Conservation (phyloP, 1,139 yeast species). For the Debaryomyces robertsiae region DNA sequence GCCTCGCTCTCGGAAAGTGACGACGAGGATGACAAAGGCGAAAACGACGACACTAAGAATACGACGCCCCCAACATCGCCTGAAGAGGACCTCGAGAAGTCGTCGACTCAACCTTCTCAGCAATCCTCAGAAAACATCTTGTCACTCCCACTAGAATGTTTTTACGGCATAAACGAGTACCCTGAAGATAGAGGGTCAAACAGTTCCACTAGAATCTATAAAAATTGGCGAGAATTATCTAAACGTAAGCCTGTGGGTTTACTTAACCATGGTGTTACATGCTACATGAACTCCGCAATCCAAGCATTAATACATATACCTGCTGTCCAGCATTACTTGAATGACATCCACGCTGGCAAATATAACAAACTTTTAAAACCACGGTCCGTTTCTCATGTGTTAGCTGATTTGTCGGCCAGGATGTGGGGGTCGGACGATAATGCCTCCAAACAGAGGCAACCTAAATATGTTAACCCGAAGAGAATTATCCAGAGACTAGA, state of each 20-base stretch:
- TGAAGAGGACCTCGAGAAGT: conserved; percentile 31
- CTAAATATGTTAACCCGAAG: conserved; percentile 67
- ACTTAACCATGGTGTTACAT: conserved; percentile 90
- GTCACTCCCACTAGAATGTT: conserved; percentile 28
- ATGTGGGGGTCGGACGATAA: conserved; percentile 59
- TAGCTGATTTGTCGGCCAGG: conserved; percentile 70
- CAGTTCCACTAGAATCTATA: conserved; percentile 52
- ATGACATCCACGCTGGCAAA: conserved; percentile 60
- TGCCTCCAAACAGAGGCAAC: conserved; percentile 18
- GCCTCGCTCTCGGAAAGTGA: conserved; percentile 14
- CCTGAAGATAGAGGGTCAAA: conserved; percentile 62
- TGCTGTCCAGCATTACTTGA: conserved; percentile 81
- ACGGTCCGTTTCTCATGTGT: conserved; percentile 65
- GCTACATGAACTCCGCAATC: conserved; percentile 94
- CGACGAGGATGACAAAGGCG: conserved; percentile 24
- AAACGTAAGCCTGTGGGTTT: conserved; percentile 69
- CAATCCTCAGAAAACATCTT: neutral
- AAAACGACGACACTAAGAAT: conserved; percentile 12
- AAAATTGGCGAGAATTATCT: conserved; percentile 58
- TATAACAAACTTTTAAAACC: conserved; percentile 47
- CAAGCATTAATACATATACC: conserved; percentile 91
- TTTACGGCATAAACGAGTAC: conserved; percentile 55
- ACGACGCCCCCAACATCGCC: conserved; percentile 50
- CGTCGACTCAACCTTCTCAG: neutral
- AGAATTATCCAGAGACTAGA: conserved; percentile 70